Base-by-base conservation (phyloP, 78 protist species). In the Dictyostelium purpureum region DNA sequence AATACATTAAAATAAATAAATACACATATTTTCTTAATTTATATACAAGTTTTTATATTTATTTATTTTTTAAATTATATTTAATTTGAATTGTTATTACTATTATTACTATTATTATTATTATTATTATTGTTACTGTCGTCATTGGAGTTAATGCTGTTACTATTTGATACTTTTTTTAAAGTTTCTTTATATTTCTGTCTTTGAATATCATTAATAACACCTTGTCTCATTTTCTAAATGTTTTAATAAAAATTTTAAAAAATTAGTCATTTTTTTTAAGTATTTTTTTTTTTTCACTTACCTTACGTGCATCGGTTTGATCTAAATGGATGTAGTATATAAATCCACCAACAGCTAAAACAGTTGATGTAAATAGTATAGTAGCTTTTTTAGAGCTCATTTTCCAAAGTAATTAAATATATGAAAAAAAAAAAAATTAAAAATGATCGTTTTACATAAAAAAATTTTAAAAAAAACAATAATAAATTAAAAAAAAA, bases 171-270 rank as follows among this genome's bases (percentile, higher is more conserved):
- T n/a, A n/a, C n/a, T n/a, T n/a, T 45, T 75, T 38, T 75, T 51
- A 51, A 51, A 51, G n/a, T 75, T 12, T 75, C 81, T 75, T 75
- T 75, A 75, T 51, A 75, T 52, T 51, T 75, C 33, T 75, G 81
- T 75, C 81, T 75, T 75, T 75, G 52, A 35, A 75, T 52, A 75
- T 75, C 81, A 11, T 26, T 28, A 21, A 51, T 21, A 9, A 75
- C 81, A 6, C 69, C 81, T 10, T 75, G 54, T 75, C 81, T 75
- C 81, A 75, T 75, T 75, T 75, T 75, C 81, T 75, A 37, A 11
- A 1, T 19, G 1, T 35, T 35, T 40, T 42, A 24, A 21, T 37
- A 19, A 42, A 70, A 12, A 70, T 18, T 6, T n/a, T 14, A 69
- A 42, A n/a, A 14, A 35, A 19, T 63, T 18, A 21, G 38, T 3